Percentiles rank a stretch among this genome's conserved stretches.
Conservation (phyloP, 176 grass and related monocot species). For the Stipa capillata region DNA sequence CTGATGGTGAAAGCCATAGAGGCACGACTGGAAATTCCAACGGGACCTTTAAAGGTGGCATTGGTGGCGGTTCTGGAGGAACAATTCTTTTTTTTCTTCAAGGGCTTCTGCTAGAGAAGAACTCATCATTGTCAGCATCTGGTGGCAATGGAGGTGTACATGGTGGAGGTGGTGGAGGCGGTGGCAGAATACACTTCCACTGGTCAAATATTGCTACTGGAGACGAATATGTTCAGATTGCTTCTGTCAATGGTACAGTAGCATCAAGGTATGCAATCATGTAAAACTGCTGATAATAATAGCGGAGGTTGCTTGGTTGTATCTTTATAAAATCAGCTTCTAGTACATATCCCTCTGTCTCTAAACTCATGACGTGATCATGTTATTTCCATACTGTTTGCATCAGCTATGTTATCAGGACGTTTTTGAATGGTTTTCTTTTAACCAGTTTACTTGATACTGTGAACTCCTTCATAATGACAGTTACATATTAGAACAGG, state of each 20-base stretch:
- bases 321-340: background rate
- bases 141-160: constrained; percentile 69
- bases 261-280: constrained; percentile 58
- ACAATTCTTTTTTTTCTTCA: constrained; percentile 93
- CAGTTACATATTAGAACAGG: background rate
- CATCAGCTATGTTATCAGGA: background rate
- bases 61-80: constrained; percentile 90
- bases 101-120: constrained; percentile 53
- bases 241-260: constrained; percentile 76
- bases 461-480: background rate
- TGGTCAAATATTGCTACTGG: constrained; percentile 93
- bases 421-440: background rate
- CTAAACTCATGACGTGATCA: background rate
- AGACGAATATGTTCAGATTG: constrained; percentile 96
- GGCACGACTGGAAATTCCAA: constrained; percentile 34
- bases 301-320: constrained; percentile 21
- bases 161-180: constrained; percentile 82
- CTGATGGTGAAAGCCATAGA: constrained; percentile 66
- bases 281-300: background rate
- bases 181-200: constrained; percentile 93
- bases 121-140: constrained; percentile 74
- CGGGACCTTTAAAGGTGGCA: constrained; percentile 59
- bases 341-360: background rate
- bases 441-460: background rate
- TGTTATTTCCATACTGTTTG: background rate